These are phyloP conservation scores for Coccomyxa sp. DNA, from an alignment of 139 green algal species.

Conservation along the genomic window DNA sequence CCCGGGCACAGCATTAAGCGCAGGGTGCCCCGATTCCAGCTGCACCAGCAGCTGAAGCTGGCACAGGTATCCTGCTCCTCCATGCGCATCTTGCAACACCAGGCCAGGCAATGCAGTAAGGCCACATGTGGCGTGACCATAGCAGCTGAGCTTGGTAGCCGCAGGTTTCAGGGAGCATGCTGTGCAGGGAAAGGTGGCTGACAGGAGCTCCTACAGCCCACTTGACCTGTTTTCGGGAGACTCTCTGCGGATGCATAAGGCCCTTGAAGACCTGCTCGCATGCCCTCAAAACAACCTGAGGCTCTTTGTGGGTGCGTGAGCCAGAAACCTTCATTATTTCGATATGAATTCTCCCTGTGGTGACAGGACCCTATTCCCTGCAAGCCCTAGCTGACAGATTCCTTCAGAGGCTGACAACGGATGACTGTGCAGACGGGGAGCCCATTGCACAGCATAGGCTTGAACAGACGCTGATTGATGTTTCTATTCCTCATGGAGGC, in stretches of 20 bases:
- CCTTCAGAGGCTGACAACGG: background rate
- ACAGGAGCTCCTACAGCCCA: slow-evolving; percentile 61
- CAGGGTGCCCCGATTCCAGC: slow-evolving; percentile 40
- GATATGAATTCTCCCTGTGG: background rate
- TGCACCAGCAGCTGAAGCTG: slow-evolving; percentile 66
- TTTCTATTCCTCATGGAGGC: too few species aligned
- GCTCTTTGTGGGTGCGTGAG: slow-evolving; percentile 58
- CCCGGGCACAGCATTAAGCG: slow-evolving; percentile 29
- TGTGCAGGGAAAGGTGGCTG: slow-evolving; percentile 28
- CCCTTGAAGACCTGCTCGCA: slow-evolving; percentile 34
- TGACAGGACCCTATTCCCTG: too few species aligned
- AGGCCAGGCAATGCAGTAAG: background rate
- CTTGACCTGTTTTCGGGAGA: slow-evolving; percentile 73
- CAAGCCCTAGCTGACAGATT: background rate
- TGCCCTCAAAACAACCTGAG: slow-evolving; percentile 74
- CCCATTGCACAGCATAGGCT: background rate
- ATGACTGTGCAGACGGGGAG: background rate
- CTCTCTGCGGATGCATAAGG: slow-evolving; percentile 19
- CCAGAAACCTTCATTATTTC: background rate
- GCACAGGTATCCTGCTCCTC: slow-evolving; percentile 28
- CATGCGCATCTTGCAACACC: background rate
- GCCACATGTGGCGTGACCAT: background rate
- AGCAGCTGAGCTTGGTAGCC: background rate
- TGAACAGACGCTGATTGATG: background rate
- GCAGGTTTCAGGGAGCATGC: background rate